Base-by-base conservation (phyloP, 148 eudicot genomes). In the Bassia scoparia region DNA sequence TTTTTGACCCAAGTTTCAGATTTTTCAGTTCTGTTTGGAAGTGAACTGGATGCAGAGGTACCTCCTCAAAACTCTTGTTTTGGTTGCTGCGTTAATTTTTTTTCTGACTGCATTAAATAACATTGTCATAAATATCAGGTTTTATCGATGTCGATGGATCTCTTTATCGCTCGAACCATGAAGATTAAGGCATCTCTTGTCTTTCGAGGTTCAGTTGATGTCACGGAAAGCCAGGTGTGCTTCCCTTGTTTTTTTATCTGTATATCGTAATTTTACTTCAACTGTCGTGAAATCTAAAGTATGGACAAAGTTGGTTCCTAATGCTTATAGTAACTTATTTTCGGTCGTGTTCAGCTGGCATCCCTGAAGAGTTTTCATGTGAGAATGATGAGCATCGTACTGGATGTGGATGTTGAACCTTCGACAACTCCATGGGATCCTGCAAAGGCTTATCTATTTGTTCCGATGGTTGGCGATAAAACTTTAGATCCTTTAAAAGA, bases 41-140 rank as follows among this genome's bases (percentile, higher is more conserved):
- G 78, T 83, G 96, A 89, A 87, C 91, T 95, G 97, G 98, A 95
- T 91, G 90, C 93, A 87, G 98, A 95, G 98, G 98, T 95, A 80
- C 29, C 41, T 68, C 50, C 24, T 27, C 24, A 15, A 63, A 29
- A 11, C 21, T 55, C 33, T 11, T 3, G 20, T 12, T 68, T 34
- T 29, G 18, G 29, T 15, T 27, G 62, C 37, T 41, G 62, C 12
- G 43, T 54, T 53, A 18, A 9, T 66, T 46, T 27, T 70, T 46
- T 54, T 61, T 43, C 69, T 11, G 41, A 44, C 41, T 76, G 58
- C 53, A 49, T 63, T 44, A 33, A 62, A 69, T 66, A 15, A 53
- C 29, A 10, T 23, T 21, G 44, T 27, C 20, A 26, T 62, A n/a
- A 56, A 70, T 24, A 74, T 74, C 55, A 94, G 98, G 98, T 91